These are phyloP conservation scores for Juglanconis oblonga DNA, from an alignment of 2,329 filamentous ascomycete genomes.

Conservation along the genomic window DNA sequence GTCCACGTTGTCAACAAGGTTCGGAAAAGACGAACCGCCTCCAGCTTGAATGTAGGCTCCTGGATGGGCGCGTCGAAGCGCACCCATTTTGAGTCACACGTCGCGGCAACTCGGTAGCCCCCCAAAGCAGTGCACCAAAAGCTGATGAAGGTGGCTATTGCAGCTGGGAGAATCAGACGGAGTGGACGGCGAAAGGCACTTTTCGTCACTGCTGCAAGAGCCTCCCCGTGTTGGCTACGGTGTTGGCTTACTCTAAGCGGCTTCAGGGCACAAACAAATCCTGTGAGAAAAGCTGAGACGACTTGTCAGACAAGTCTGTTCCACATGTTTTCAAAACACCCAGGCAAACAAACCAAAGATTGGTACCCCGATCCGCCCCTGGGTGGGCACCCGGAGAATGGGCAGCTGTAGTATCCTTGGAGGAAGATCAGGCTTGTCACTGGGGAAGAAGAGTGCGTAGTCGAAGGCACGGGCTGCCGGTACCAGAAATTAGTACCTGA, in stretches of 20 bases:
- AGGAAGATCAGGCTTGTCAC: slow-evolving; percentile 37
- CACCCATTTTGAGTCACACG: slow-evolving; percentile 49
- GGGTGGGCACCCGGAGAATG: slow-evolving; percentile 52
- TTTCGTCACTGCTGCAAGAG: slow-evolving; percentile 47
- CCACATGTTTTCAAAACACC: no score
- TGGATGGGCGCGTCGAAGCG: slow-evolving; percentile 44
- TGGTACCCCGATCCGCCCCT: slow-evolving; percentile 52
- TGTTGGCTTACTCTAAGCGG: slow-evolving; percentile 47
- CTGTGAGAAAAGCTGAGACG: slow-evolving; percentile 43
- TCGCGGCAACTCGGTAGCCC: slow-evolving; percentile 43
- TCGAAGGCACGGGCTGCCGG: slow-evolving; percentile 43
- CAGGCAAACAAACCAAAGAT: slow-evolving; percentile 38
- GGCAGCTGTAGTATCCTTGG: slow-evolving; percentile 48
- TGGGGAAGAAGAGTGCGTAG: slow-evolving; percentile 47
- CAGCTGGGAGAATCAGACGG: slow-evolving; percentile 48
- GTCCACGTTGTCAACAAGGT: slow-evolving; percentile 49
- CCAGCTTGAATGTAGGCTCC: slow-evolving; percentile 39
- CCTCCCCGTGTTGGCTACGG: slow-evolving; percentile 38
- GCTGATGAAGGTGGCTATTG: slow-evolving; percentile 47
- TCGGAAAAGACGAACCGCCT: slow-evolving; percentile 40
- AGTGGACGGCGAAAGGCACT: slow-evolving; percentile 52
- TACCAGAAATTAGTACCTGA: neutral
- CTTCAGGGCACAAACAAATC: slow-evolving; percentile 54
- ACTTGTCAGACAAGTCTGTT: no score
- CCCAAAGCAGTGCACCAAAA: slow-evolving; percentile 47